Base-by-base conservation (phyloP, 1,139 yeast genomes). In the Wickerhamomyces sp. region DNA sequence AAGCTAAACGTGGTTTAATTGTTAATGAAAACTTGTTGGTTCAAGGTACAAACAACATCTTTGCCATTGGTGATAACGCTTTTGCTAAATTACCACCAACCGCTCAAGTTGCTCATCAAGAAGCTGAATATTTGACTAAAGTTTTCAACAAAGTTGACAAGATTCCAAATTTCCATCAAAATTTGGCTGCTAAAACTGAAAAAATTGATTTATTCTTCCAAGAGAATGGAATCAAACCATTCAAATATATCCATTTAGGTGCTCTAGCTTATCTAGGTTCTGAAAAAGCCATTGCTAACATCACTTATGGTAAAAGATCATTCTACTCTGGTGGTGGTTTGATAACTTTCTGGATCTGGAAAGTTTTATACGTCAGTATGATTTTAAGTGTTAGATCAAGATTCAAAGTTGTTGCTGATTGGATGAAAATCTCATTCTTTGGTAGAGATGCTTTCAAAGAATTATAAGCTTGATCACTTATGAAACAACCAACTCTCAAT, bases 51-150 rank as follows among this genome's bases (percentile, higher is more conserved):
- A 88, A 88, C 61, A 64, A 63, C 53, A 80, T 91, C 57, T 91
- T 78, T 69, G 97, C 96, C 45, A 75, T 91, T 54, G 98, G 98
- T 65, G 98, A 91, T 71, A 90, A 96, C 69, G 89, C 97, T 37
- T 83, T 84, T 42, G 77, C 80, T 40, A 90, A 90, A 65, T 79
- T 79, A 61, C 96, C 97, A 40, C 97, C 98, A 57, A 91, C 97
- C 50, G 98, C 96, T 43, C 98, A 91, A 75, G 97, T 90, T 52
- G 98, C 98, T 44, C 87, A 90, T 72, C 97, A 91, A 75, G 89
- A 90, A 69, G 97, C 97, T 55, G 79, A 79, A 56, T 90, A 81
- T 69, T 79, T 91, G 60, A 93, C 91, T 45, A 75, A 76, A 46
- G 79, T 80, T 51, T 86, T 91, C 70, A 79, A 79, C 69, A 82